Base-by-base conservation (phyloP, 176 grass and related monocot species). In the Hsuehochloa calcarea region DNA sequence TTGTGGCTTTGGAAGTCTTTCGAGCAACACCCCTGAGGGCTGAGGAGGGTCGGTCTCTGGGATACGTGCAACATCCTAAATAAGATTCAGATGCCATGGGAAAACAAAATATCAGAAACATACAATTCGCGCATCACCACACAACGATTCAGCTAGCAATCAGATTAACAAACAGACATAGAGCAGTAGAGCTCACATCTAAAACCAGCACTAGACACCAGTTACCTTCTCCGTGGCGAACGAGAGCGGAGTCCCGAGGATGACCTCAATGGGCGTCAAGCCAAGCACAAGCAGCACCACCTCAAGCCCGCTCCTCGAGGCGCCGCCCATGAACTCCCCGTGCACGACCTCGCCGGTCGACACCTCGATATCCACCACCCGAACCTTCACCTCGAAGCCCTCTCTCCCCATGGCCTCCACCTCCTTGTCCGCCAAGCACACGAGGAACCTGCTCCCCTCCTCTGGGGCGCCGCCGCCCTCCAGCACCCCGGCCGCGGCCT, bases 361-460 rank as follows among this genome's bases (percentile, higher is more conserved):
- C 15, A 95, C 88, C 73, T 98, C 93, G 14, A 89, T 74, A 1
- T 89, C 93, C 25, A 98, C 72, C 35, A 95, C 22, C 19, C 91
- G 91, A 8, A 98, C 35, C 78, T 89, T 90, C 35, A 92, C 89
- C n/a, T 89, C 79, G 39, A 89, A 93, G 0, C 84, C 89, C 13
- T 86, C 82, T 85, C 10, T 84, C 50, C 44, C 81, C 13, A 12
- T 65, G 25, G 74, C 80, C 1, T 29, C 81, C 78, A 93, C 41
- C 74, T 95, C 89, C 87, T 87, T 95, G 59, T 98, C 96, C 45
- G 95, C 91, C 37, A 98, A 80, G 75, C 96, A 98, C 6, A 90
- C 80, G 37, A 98, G 88, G 74, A 92, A 95, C 75, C 90, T 95
- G 51, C 82, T 86, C 31, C 49, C 84, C 15, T 93, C 87, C 6